Evolutionary conservation across 2,329 filamentous ascomycete species (phyloP), one percentile per base, ranked within the genome.

Genomic region (Macrophomina phaseolina): DNA sequence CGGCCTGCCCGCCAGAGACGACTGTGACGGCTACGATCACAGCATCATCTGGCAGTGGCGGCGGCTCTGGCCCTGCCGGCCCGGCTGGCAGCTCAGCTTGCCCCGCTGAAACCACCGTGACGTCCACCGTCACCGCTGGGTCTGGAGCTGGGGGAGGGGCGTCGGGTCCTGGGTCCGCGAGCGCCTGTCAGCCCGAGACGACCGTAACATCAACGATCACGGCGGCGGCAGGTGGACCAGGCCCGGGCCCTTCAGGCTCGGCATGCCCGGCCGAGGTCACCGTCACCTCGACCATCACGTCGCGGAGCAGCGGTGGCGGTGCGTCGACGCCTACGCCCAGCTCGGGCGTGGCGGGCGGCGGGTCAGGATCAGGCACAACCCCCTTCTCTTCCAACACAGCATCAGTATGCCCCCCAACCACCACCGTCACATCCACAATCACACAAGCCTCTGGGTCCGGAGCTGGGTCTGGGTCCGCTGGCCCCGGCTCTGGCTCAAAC

Each of bases 401-500:
- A 23, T 16, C 32, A 55, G 32, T 40, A 38, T 55, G 52, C n/a
- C 52, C 34, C 34, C 32, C 32, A 34, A 34, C 16, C 5, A 38
- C 52, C 32, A 55, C 52, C 34, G n/a, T 55, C 32, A 55, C 32
- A 8, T 55, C 52, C 34, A 53, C 51, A 28, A 53, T 53, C 51
- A 53, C 51, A 11, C 28, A 34, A 14, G 34, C 51, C 42, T n/a
- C 51, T 51, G 51, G 51, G 28, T 53, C 51, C 51, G 51, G 51
- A 53, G 51, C 51, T 53, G 51, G 51, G 51, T 18, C 51, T 53
- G 51, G 51, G 51, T 53, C 36, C 36, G 36, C 51, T 53, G 51
- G 51, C 30, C 51, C 51, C 30, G 51, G 51, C 51, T 53, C 51
- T 36, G 51, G 51, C 51, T 53, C 28, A 12, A 28, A 14, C 5